phyloP scores from a whole-genome alignment of 768 basidiomycete species.

The Suillus placidus region DNA sequence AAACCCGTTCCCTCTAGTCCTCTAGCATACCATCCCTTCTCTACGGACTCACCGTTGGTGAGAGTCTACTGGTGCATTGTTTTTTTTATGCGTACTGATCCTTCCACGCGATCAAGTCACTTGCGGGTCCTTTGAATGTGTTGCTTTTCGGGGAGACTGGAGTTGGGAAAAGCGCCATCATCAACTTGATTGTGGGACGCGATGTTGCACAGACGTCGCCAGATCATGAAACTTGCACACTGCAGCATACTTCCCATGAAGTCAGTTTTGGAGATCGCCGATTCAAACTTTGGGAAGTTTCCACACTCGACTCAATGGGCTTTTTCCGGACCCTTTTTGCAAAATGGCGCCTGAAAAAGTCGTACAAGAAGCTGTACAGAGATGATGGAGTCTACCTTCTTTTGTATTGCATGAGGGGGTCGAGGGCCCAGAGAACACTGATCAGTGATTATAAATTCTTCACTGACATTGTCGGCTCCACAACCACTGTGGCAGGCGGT shows the following conservation, averaged over 20 bases:
- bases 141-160: constrained; percentile 5
- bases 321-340: constrained; percentile 11
- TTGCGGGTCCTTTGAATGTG: neutral
- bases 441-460: constrained; percentile 29
- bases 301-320: constrained; percentile 20
- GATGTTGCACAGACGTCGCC: neutral
- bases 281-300: constrained; percentile 2
- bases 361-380: constrained; percentile 23
- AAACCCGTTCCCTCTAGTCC: too few relatives aligned
- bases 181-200: neutral
- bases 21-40: neutral
- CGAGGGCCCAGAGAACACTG: constrained; percentile 25
- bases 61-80: neutral
- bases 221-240: neutral
- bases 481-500: neutral
- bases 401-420: constrained; percentile 37
- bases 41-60: neutral
- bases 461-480: constrained; percentile 12
- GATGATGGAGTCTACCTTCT: constrained; percentile 33
- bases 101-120: neutral
- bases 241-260: neutral
- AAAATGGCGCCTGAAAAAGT: constrained; percentile 25
- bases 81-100: neutral
- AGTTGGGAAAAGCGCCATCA: neutral
- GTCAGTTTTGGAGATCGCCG: neutral